Conservation (phyloP, 139 green algal species). For the Marvania coccoides region DNA sequence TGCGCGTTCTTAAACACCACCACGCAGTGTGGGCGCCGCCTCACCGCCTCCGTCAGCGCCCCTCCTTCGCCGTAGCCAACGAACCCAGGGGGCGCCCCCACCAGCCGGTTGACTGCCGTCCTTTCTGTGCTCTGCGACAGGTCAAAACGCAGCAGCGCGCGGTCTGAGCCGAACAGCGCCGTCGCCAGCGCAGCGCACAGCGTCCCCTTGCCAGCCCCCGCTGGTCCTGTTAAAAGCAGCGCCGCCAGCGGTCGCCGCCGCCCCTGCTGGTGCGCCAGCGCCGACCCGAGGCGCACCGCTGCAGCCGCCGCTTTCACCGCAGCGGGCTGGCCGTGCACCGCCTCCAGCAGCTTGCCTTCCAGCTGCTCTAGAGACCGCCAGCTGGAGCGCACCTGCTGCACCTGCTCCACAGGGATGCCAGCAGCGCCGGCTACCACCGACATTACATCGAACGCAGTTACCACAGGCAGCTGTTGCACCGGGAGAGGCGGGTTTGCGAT, state of each 20-base stretch:
- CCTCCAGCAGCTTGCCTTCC: constrained; percentile 29
- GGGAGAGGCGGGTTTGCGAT: neutral
- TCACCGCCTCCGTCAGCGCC: constrained; percentile 44
- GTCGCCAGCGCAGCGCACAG: constrained; percentile 53
- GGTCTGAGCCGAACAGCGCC: constrained; percentile 47
- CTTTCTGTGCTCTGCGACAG: constrained; percentile 61
- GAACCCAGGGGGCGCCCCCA: constrained; percentile 76
- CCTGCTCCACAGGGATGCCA: constrained; percentile 36
- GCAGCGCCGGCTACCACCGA: constrained; percentile 44
- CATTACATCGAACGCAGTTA: constrained; percentile 24
- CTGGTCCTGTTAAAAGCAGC: constrained; percentile 66
- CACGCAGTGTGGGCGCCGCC: constrained; percentile 55
- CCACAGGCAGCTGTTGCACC: neutral
- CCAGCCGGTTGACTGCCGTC: constrained; percentile 60
- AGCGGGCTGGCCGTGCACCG: constrained; percentile 52
- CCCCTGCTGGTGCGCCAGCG: constrained; percentile 25
- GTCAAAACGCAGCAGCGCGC: constrained; percentile 36
- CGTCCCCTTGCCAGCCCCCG: constrained; percentile 67
- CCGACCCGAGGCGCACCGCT: constrained; percentile 43
- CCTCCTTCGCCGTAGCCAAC: constrained; percentile 60
- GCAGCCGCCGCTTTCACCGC: constrained; percentile 39
- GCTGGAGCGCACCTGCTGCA: constrained; percentile 17
- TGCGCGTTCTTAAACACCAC: constrained; percentile 51
- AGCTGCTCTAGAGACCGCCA: constrained; percentile 35
- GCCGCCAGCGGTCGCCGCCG: constrained; percentile 46